Percentiles rank a stretch among this genome's conserved stretches.
Evolutionary conservation across 345 rosid species (phyloP).

Genomic region (Sapria himalayana): DNA sequence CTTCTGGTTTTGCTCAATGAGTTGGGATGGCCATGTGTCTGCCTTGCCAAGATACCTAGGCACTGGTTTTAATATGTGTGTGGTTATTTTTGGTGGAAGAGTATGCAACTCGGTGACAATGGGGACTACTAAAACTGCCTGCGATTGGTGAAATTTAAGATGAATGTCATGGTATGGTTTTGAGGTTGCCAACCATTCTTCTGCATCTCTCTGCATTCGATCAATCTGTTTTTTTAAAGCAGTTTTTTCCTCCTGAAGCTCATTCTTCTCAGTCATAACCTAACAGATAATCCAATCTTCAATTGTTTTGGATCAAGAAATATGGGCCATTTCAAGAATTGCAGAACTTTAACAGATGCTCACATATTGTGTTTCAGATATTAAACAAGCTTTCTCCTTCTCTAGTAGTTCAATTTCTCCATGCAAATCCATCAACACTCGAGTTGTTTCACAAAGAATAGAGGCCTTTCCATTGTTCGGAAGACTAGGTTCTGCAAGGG

Average conservation of each 20-base stretch:
- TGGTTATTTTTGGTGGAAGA: conserved; percentile 6
- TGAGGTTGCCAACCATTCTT: conserved; percentile 19
- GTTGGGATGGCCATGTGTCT: conserved; percentile 72
- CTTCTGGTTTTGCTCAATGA: conserved; percentile 28
- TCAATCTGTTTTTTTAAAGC: conserved; percentile 41
- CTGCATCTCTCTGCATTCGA: conserved; percentile 28
- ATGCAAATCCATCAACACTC: conserved; percentile 45
- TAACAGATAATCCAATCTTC: conserved; percentile 9
- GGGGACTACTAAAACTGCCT: conserved; percentile 55
- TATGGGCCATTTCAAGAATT: not conserved
- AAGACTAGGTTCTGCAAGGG: conserved; percentile 29
- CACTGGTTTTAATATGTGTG: conserved; percentile 61
- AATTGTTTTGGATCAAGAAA: not conserved
- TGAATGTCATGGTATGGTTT: conserved; percentile 39
- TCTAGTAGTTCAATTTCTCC: conserved; percentile 54
- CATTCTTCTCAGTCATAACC: conserved; percentile 67
- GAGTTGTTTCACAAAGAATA: conserved; percentile 44
- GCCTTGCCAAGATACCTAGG: conserved; percentile 55
- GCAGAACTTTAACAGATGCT: conserved; percentile 9
- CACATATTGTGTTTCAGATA: conserved; percentile 73
- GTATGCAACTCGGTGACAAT: conserved; percentile 24
- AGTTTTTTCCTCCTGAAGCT: conserved; percentile 63
- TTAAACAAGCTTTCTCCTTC: conserved; percentile 42
- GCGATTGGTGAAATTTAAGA: conserved; percentile 21
- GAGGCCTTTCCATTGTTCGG: conserved; percentile 75